Percentiles rank a stretch among this genome's conserved stretches.
phyloP scores from a whole-genome alignment of 805 yeast genomes.

The Candida odintsovae region DNA sequence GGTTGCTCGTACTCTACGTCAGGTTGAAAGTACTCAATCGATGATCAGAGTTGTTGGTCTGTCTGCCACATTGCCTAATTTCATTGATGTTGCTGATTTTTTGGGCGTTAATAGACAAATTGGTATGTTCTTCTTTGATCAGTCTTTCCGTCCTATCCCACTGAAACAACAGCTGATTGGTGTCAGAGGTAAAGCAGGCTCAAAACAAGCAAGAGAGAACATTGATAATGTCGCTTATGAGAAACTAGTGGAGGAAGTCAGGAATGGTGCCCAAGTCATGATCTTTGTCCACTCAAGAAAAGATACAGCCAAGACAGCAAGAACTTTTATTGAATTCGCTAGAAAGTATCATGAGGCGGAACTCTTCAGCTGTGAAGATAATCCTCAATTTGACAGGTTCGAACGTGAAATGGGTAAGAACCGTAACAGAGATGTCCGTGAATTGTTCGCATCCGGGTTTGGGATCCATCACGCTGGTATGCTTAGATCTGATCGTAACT shows the following conservation, averaged over 20 bases:
- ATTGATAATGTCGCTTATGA: slow-evolving; percentile 74
- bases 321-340: slow-evolving; percentile 64
- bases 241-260: slow-evolving; percentile 61
- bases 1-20: slow-evolving; percentile 90
- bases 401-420: slow-evolving; percentile 64
- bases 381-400: slow-evolving; percentile 37
- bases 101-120: slow-evolving; percentile 82
- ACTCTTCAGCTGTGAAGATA: slow-evolving; percentile 51
- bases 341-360: slow-evolving; percentile 50
- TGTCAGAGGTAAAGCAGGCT: slow-evolving; percentile 79
- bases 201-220: slow-evolving; percentile 59
- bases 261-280: slow-evolving; percentile 84
- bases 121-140: slow-evolving; percentile 94
- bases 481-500: slow-evolving; percentile 83
- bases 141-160: slow-evolving; percentile 90
- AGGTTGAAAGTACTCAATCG: slow-evolving; percentile 89
- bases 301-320: slow-evolving; percentile 83
- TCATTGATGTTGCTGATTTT: slow-evolving; percentile 90
- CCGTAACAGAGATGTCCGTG: slow-evolving; percentile 73
- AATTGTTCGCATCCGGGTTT: slow-evolving; percentile 74
- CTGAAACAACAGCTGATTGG: slow-evolving; percentile 84
- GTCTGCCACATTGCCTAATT: slow-evolving; percentile 92
- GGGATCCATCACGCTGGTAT: slow-evolving; percentile 98
- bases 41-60: slow-evolving; percentile 92
- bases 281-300: slow-evolving; percentile 94